Base-by-base conservation (phyloP, 257 asterid genomes). In the Plantago elongata region DNA sequence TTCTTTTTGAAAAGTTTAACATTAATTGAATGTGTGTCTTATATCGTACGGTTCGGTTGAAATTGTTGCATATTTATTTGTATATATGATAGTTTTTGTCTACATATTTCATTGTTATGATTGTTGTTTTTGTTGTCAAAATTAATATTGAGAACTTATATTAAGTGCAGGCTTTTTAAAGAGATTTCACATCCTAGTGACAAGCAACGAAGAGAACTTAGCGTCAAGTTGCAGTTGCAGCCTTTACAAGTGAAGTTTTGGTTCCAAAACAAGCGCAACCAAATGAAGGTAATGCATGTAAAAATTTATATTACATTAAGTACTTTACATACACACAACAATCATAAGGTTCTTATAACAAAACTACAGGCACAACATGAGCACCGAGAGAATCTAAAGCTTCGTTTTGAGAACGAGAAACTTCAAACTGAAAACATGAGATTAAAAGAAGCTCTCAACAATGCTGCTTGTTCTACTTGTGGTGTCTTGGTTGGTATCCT, bases 401-500 rank as follows among this genome's bases (percentile, higher is more conserved):
- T 88, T 66, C 78, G 92, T 46, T 60, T 13, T 1, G 96, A 88
- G 54, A 88, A 88, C 45, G 96, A 85, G 1, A 88, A 85, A 70
- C 77, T 88, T n/a, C 83, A 87, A 7, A 86, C 84, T 0, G 96
- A 85, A 49, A 88, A 83, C 27, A 74, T 79, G 38, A 55, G 94
- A n/a, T 88, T 81, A 65, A 88, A 81, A 66, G 90, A 85, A 55
- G 96, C 95, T 37, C 79, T 88, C 3, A 52, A 70, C 67, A 79
- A 75, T 69, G 92, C 88, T n/a, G 51, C 92, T 29, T 88, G 96
- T 63, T 92, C 96, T 15, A 79, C 81, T 43, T 88, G 96, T 54
- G 96, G 95, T 4, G 95, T 88, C 3, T 89, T 92, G 0, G 88
- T 95, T 27, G 74, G 92, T 45, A 72, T 83, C 4, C 89, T 90